phyloP scores from a whole-genome alignment of 495 filamentous ascomycete species.

The Zalerion maritima region DNA sequence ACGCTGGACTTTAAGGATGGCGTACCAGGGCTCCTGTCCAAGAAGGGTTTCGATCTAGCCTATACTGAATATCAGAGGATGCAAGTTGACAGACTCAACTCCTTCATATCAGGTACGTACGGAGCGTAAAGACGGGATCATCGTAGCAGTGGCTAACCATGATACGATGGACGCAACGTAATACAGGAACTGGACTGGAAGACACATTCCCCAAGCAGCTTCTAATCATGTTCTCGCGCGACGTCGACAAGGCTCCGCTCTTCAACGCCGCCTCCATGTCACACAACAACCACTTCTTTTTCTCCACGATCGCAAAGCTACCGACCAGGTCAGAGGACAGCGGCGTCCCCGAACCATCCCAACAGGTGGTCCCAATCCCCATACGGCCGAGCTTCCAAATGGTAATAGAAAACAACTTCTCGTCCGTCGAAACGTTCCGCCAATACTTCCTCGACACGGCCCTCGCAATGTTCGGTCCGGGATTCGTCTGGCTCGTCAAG shows the following conservation, averaged over 20 bases:
- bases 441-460: constrained; percentile 70
- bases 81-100: constrained; percentile 61
- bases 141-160: constrained; percentile 3
- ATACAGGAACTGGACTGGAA: constrained; percentile 42
- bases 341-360: neutral
- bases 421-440: constrained; percentile 66
- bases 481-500: constrained; percentile 87
- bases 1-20: constrained; percentile 44
- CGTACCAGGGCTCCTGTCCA: constrained; percentile 50
- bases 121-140: too few species aligned
- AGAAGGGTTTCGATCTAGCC: constrained; percentile 51
- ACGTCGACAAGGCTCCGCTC: constrained; percentile 55
- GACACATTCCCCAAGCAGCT: constrained; percentile 46
- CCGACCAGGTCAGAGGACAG: constrained; percentile 18
- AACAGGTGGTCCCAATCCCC: constrained; percentile 9
- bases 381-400: constrained; percentile 17
- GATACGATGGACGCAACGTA: constrained; percentile 1
- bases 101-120: constrained; percentile 53
- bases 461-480: constrained; percentile 85
- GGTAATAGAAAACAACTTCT: constrained; percentile 50
- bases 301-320: constrained; percentile 43
- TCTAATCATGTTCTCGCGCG: constrained; percentile 60
- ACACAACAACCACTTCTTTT: constrained; percentile 96
- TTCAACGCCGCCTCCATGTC: constrained; percentile 97
- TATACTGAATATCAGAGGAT: constrained; percentile 72